These are phyloP conservation scores for Rhizophora mangle DNA, from an alignment of 345 rosid species.

Conservation along the genomic window DNA sequence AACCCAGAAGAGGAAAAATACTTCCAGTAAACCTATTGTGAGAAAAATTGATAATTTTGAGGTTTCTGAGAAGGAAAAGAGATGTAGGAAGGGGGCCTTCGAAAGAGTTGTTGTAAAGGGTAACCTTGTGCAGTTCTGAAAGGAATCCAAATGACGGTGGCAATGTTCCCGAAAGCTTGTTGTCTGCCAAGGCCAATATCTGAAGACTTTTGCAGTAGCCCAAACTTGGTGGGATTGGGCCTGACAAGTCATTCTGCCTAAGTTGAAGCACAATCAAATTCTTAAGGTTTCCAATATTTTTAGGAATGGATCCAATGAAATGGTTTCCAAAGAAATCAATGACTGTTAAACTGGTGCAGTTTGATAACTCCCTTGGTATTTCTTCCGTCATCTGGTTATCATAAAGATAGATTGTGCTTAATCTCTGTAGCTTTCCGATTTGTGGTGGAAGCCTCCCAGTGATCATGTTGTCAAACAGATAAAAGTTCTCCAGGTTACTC, in stretches of 20 bases:
- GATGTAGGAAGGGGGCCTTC: constrained; percentile 68
- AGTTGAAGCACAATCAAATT: constrained; percentile 64
- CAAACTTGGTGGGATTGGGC: constrained; percentile 71
- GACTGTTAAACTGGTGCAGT: constrained; percentile 58
- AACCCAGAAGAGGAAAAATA: constrained; percentile 61
- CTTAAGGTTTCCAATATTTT: constrained; percentile 61
- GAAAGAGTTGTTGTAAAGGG: constrained; percentile 79
- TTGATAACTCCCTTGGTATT: constrained; percentile 67
- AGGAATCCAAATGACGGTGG: constrained; percentile 77
- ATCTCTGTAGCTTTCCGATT: constrained; percentile 53
- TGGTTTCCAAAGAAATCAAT: constrained; percentile 75
- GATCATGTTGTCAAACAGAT: constrained; percentile 61
- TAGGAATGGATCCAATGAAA: constrained; percentile 66
- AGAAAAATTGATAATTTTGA: constrained; percentile 73
- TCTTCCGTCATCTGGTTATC: constrained; percentile 72
- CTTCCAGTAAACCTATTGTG: constrained; percentile 64
- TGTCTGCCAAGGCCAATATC: constrained; percentile 69
- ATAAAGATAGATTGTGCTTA: constrained; percentile 55
- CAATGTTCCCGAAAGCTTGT: constrained; percentile 63
- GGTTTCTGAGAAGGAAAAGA: constrained; percentile 54
- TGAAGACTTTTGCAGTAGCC: constrained; percentile 69
- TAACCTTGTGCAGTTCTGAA: constrained; percentile 43
- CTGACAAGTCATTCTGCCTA: constrained; percentile 77
- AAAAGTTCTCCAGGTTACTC: constrained; percentile 48
- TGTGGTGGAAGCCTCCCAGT: constrained; percentile 60